Base-by-base conservation (phyloP, 2,329 filamentous ascomycete genomes). In the Dothideomycetes sp. region DNA sequence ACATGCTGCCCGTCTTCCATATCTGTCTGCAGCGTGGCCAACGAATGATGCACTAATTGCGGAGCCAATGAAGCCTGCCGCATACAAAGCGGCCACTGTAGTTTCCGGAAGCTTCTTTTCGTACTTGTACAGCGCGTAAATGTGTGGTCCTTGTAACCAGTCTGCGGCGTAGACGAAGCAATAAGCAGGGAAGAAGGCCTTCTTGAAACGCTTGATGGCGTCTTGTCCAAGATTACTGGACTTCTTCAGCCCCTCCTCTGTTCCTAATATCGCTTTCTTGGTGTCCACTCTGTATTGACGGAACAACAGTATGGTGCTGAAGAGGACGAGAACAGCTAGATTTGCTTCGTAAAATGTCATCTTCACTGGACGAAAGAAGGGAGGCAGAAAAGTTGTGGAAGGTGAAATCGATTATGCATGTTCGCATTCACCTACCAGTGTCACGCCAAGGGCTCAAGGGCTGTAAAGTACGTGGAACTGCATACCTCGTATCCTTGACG, bases 121-220 rank as follows among this genome's bases (percentile, higher is more conserved):
- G 48, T 70, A 64, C 53, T 66, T 70, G 57, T 71, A 73, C 8
- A 71, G 63, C 3, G 66, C 66, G 47, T 72, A 72, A 31, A 70
- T 65, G 38, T 70, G 66, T 4, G 68, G 66, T 1, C 64, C 61
- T 65, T 69, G 64, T 3, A 69, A 51, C 65, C 66, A 69, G 46
- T 68, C 65, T 14, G 65, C 63, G 22, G 60, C 61, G 46, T 63
- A 60, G 8, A 62, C 64, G 7, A 68, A 51, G 8, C 58, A 50
- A 37, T 67, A 68, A 5, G 64, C 63, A n/a, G 58, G 53, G 40
- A 68, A 63, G 53, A 65, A 68, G 12, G 53, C 48, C 41, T 49
- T 51, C 49, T 66, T 66, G 44, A 67, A 57, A 33, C 57, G 57
- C 22, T 46, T 47, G 18, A 60, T 37, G 15, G 39, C 48, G 29